Base-by-base conservation (phyloP, 176 grass and related monocot genomes). In the Oryza officinalis region DNA sequence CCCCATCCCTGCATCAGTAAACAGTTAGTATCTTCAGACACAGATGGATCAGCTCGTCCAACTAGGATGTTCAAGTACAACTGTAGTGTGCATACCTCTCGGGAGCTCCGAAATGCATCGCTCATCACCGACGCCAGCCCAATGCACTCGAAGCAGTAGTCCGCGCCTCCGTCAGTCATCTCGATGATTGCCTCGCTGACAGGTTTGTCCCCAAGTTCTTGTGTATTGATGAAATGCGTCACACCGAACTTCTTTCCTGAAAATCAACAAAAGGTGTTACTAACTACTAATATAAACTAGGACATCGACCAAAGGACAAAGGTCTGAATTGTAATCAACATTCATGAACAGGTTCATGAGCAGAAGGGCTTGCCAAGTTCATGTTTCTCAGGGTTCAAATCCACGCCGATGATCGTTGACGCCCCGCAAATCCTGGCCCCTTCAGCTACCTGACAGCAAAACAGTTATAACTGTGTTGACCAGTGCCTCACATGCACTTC, bases 81-180 rank as follows among this genome's bases (percentile, higher is more conserved):
- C 20, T 61, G n/a, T 25, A 23, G 0, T 11, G 10, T 10, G 9
- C 33, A 40, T 32, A 94, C 94, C 25, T 76, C 78, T 77, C 87
- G 87, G 76, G 80, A 84, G 84, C 92, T 94, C 72, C 8, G 68
- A 37, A 93, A 94, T 10, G 95, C 95, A 6, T 94, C 88, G 59
- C 31, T 76, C 91, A 95, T 93, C 81, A 98, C 43, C 22, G 87
- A 77, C 20, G 92, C 92, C 63, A 93, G 83, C 31, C 95, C 95
- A 3, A 94, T 85, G 83, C 95, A 97, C 92, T 97, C 95, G 54
- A 97, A 92, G 65, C 90, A 91, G 65, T 91, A 92, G 20, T 97
- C 95, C 0, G 92, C 95, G 13, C 95, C 95, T 3, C 90, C 88
- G n/a, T 87, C 89, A 4, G 95, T 97, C 84, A 92, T 86, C 84